A percentile compares a stretch with the other conserved stretches of the same genome.
These are phyloP conservation scores for Lumnitzera littorea DNA, from an alignment of 345 rosid genomes.

Conservation along the genomic window DNA sequence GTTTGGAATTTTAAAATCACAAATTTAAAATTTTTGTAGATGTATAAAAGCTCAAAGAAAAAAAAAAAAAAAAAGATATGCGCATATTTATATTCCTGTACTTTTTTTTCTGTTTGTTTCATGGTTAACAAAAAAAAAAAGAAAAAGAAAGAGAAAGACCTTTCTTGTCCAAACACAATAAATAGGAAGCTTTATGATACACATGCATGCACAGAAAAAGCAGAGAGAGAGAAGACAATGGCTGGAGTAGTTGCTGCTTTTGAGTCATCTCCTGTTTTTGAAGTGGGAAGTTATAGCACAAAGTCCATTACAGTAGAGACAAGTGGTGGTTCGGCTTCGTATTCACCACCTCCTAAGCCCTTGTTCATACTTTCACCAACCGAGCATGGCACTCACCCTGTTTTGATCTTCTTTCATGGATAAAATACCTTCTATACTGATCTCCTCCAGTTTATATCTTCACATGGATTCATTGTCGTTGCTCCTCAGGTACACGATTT, in stretches of 20 bases:
- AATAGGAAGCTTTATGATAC: too few species aligned
- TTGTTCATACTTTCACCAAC: slow-evolving; percentile 22
- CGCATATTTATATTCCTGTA: too few species aligned
- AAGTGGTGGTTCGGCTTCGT: background rate
- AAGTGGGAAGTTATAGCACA: slow-evolving; percentile 2
- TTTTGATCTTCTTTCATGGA: slow-evolving; percentile 33
- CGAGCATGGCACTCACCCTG: slow-evolving; percentile 19
- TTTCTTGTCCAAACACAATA: too few species aligned
- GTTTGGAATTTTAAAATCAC: too few species aligned
- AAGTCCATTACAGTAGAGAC: background rate
- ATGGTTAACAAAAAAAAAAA: too few species aligned
- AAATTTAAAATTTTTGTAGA: too few species aligned
- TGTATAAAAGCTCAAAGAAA: too few species aligned
- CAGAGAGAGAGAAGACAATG: background rate
- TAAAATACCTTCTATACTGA: slow-evolving; percentile 21
- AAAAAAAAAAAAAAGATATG: too few species aligned
- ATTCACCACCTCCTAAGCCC: slow-evolving; percentile 20
- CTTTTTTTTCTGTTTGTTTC: too few species aligned
- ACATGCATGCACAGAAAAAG: background rate
- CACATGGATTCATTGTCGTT: slow-evolving; percentile 39
- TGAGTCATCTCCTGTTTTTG: slow-evolving; percentile 1
- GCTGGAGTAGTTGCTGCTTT: too few species aligned
- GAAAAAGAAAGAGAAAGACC: too few species aligned
- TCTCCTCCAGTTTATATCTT: slow-evolving; percentile 25
- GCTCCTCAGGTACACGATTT: slow-evolving; percentile 35